A percentile compares a stretch with the other conserved stretches of the same genome.
phyloP scores from a whole-genome alignment of 495 filamentous ascomycete species.

The Penicillium ucsense region DNA sequence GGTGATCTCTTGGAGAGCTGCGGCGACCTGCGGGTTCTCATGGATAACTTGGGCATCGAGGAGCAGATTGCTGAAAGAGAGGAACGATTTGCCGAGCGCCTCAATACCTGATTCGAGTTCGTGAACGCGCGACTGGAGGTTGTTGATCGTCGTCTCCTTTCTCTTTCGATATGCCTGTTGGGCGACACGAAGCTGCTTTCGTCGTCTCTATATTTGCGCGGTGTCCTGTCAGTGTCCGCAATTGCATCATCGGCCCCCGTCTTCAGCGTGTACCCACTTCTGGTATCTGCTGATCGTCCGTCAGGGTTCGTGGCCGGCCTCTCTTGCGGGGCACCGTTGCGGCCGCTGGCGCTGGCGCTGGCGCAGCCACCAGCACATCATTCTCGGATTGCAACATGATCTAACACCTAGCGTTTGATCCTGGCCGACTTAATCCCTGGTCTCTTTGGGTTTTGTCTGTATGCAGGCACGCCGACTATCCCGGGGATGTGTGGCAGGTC shows the following conservation, averaged over 20 bases:
- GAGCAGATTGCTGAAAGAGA: conserved; percentile 55
- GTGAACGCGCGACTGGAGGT: conserved; percentile 58
- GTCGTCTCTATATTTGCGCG: conserved; percentile 34
- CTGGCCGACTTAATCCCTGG: too few species aligned
- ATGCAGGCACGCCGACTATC: too few species aligned
- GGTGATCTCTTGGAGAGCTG: conserved; percentile 36
- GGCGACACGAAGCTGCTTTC: conserved; percentile 78
- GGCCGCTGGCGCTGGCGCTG: neutral
- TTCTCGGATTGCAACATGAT: too few species aligned
- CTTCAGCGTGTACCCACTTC: conserved; percentile 10
- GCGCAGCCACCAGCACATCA: too few species aligned
- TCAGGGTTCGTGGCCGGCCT: conserved; percentile 16
- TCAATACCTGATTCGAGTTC: conserved; percentile 59
- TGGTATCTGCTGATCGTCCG: conserved; percentile 15
- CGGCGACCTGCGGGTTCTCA: conserved; percentile 24
- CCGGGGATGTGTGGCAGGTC: too few species aligned
- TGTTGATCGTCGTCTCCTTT: conserved; percentile 76
- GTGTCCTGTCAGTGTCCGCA: neutral
- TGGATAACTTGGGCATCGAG: conserved; percentile 38
- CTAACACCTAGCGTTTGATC: too few species aligned
- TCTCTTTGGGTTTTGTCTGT: too few species aligned
- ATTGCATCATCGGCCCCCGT: too few species aligned
- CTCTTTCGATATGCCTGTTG: conserved; percentile 77
- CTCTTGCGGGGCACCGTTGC: conserved; percentile 13
- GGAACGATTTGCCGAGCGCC: conserved; percentile 66